phyloP scores from a whole-genome alignment of 2,329 filamentous ascomycete species.

The Dothideomycetes sp. region DNA sequence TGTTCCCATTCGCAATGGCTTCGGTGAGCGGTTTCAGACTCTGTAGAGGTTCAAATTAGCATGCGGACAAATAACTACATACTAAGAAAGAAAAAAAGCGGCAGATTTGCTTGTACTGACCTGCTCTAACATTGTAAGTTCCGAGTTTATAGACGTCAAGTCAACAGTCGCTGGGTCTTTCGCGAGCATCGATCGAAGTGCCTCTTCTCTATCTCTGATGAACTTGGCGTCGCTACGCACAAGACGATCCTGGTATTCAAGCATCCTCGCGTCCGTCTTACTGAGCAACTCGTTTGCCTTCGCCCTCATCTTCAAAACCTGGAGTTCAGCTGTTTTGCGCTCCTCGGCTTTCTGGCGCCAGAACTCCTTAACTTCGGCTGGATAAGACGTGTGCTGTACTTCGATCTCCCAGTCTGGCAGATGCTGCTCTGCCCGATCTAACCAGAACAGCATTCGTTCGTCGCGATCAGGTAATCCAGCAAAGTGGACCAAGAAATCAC shows the following conservation, averaged over 20 bases:
- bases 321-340: conserved; percentile 7
- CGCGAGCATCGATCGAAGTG: conserved; percentile 22
- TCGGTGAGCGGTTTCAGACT: conserved; percentile 20
- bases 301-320: conserved; percentile 17
- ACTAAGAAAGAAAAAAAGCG: too few relatives aligned
- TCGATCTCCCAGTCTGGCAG: conserved; percentile 32
- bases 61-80: not conserved
- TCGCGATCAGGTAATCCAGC: conserved; percentile 29
- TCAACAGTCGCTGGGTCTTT: conserved; percentile 17
- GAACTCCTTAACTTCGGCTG: conserved; percentile 28
- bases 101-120: conserved; percentile 9
- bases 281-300: conserved; percentile 21
- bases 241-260: conserved; percentile 24
- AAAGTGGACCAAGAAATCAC: conserved; percentile 38
- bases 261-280: conserved; percentile 20
- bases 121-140: conserved; percentile 17
- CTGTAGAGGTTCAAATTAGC: conserved; percentile 7
- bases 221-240: conserved; percentile 18
- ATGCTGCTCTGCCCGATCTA: conserved; percentile 29
- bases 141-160: conserved; percentile 18
- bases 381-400: conserved; percentile 29
- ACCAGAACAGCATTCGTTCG: conserved; percentile 30
- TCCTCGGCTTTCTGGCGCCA: conserved; percentile 21
- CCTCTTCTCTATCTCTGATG: conserved; percentile 22
- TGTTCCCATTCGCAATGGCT: conserved; percentile 20